phyloP scores from a whole-genome alignment of 1,284 basidiomycete genomes.

The Ceratobasidium sp. region DNA sequence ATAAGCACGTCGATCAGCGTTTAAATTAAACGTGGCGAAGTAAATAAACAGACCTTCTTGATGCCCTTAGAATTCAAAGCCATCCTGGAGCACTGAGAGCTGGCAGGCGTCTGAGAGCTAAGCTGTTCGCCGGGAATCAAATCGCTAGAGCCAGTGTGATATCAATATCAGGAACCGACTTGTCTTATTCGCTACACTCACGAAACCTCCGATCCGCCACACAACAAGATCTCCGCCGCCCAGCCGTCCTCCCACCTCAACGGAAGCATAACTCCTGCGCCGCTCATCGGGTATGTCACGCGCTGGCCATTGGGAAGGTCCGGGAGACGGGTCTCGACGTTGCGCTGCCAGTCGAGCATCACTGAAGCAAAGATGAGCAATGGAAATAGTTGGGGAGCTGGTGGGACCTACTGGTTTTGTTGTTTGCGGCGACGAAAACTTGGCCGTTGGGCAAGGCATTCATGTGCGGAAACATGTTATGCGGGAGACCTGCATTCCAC shows the following conservation, averaged over 20 bases:
- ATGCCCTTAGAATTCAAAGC: constrained; percentile 6
- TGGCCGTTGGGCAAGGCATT: background rate
- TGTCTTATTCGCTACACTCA: constrained; percentile 41
- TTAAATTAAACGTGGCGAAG: no score
- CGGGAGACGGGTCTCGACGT: constrained; percentile 61
- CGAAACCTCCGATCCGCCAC: constrained; percentile 73
- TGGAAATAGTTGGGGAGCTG: no score
- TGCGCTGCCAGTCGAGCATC: constrained; percentile 63
- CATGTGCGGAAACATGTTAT: no score
- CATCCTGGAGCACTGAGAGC: constrained; percentile 29
- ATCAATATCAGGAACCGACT: no score
- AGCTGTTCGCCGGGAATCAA: constrained; percentile 18
- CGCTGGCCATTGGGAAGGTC: constrained; percentile 67
- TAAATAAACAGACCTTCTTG: constrained; percentile 54
- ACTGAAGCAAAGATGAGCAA: constrained; percentile 61
- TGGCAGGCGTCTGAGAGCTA: constrained; percentile 11
- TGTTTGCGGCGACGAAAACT: constrained; percentile 19
- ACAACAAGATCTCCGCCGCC: constrained; percentile 78
- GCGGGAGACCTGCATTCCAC: no score
- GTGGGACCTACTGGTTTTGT: constrained; percentile 18
- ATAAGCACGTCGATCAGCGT: constrained; percentile 54
- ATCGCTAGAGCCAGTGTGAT: constrained; percentile 48
- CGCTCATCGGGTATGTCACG: constrained; percentile 68
- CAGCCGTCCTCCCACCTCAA: constrained; percentile 74
- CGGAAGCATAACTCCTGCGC: constrained; percentile 78